These are phyloP conservation scores for Blastomyces gilchristii DNA, from an alignment of 2,329 filamentous ascomycete genomes.

Conservation along the genomic window DNA sequence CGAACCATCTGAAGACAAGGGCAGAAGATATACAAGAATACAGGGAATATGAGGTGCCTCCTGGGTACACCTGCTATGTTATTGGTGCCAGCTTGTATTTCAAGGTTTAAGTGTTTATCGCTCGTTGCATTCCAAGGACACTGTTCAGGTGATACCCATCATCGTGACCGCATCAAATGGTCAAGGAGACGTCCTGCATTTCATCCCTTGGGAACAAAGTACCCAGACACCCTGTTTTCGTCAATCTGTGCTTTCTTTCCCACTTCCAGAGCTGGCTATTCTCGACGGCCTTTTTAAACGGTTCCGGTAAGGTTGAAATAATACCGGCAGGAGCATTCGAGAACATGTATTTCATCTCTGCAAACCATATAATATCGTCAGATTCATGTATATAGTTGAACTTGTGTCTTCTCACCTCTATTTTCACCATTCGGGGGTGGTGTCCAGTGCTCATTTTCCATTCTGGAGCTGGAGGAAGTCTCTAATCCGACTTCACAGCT, in stretches of 20 bases:
- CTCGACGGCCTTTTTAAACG: constrained; percentile 8
- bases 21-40: constrained; percentile 5
- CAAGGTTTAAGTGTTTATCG: constrained; percentile 5
- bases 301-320: constrained; percentile 6
- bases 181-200: constrained; percentile 9
- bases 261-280: constrained; percentile 9
- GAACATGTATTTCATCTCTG: constrained; percentile 11
- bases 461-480: no score
- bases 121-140: constrained; percentile 2
- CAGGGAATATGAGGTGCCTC: constrained; percentile 7
- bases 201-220: constrained; percentile 12
- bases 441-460: no score
- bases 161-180: constrained; percentile 10
- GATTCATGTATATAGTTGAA: background rate
- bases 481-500: no score
- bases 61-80: constrained; percentile 11
- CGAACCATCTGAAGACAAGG: background rate
- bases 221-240: constrained; percentile 10
- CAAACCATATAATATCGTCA: background rate
- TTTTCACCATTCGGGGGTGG: no score
- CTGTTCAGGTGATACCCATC: constrained; percentile 9
- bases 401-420: no score
- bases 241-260: constrained; percentile 8
- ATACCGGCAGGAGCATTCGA: constrained; percentile 7
- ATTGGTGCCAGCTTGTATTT: constrained; percentile 11